These are phyloP conservation scores for Lotmaria passim DNA, from an alignment of 208 protist genomes.

Conservation along the genomic window DNA sequence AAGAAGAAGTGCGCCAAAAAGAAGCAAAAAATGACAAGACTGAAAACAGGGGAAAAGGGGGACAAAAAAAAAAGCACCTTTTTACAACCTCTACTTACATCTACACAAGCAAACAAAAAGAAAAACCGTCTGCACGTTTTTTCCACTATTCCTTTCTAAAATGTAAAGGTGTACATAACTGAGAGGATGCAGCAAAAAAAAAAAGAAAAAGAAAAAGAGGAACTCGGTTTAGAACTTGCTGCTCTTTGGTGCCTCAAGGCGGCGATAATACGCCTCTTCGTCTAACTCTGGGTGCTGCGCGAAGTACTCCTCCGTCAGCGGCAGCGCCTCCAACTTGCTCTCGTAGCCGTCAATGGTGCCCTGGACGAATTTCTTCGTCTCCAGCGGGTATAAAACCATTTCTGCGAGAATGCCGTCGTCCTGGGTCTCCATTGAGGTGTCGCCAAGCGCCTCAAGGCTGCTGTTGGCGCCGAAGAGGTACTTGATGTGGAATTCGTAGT, in stretches of 20 bases:
- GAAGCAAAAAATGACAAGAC: slow-evolving; percentile 9
- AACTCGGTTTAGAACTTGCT: slow-evolving; percentile 40
- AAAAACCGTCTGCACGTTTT: no score
- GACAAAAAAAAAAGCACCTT: slow-evolving; percentile 8
- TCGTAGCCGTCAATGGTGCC: slow-evolving; percentile 66
- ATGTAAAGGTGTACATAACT: not conserved
- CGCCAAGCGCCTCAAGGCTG: slow-evolving; percentile 41
- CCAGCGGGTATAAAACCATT: slow-evolving; percentile 62
- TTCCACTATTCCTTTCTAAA: not conserved
- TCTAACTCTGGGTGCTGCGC: slow-evolving; percentile 60
- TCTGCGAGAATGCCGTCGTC: slow-evolving; percentile 79
- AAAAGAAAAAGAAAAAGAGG: slow-evolving; percentile 1
- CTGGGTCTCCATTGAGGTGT: slow-evolving; percentile 50
- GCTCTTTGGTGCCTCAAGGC: slow-evolving; percentile 60
- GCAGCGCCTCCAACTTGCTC: slow-evolving; percentile 79
- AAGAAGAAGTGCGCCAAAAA: not conserved
- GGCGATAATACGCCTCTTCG: slow-evolving; percentile 66
- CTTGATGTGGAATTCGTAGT: slow-evolving; percentile 87
- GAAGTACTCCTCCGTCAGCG: slow-evolving; percentile 81
- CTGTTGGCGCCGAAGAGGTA: slow-evolving; percentile 77
- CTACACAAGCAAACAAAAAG: not conserved
- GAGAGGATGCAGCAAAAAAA: not conserved
- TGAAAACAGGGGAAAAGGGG: slow-evolving; percentile 5
- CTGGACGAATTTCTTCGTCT: slow-evolving; percentile 71
- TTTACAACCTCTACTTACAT: slow-evolving; percentile 7